Percentiles rank a stretch among this genome's conserved stretches.
phyloP scores from a whole-genome alignment of 2,329 filamentous ascomycete species.

The Aspergillus sp. region DNA sequence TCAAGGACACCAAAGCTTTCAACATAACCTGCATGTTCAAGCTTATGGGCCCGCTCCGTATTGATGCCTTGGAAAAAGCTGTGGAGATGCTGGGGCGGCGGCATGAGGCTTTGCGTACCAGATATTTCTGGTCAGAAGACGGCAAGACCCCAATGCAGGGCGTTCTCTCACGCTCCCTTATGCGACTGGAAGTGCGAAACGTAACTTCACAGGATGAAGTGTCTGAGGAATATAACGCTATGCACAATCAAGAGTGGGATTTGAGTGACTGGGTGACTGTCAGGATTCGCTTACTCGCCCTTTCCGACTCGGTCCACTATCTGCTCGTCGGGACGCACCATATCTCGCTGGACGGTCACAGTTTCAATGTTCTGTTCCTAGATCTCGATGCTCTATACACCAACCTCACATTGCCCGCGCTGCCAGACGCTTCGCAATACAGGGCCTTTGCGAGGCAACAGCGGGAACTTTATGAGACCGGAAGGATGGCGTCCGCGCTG shows the following conservation, averaged over 20 bases:
- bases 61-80: constrained; percentile 33
- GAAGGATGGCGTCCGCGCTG: too few species aligned
- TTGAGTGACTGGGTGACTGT: constrained; percentile 35
- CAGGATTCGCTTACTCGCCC: constrained; percentile 15
- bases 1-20: constrained; percentile 40
- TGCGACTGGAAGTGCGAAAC: not conserved
- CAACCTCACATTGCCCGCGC: constrained; percentile 36
- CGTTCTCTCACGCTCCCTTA: constrained; percentile 7
- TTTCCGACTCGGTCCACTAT: constrained; percentile 30
- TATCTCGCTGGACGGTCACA: constrained; percentile 52
- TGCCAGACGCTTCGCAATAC: constrained; percentile 18
- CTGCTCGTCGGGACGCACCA: constrained; percentile 50
- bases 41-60: constrained; percentile 15
- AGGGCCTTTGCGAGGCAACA: too few species aligned
- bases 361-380: constrained; percentile 42
- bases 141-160: constrained; percentile 3
- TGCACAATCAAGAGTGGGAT: constrained; percentile 31
- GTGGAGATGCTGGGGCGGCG: constrained; percentile 27
- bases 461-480: too few species aligned
- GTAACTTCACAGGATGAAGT: not conserved
- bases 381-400: constrained; percentile 47
- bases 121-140: constrained; percentile 20
- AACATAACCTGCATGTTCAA: constrained; percentile 28
- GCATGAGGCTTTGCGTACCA: constrained; percentile 35
- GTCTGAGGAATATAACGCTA: not conserved